These are phyloP conservation scores for Ophiostoma tasmaniense DNA, from an alignment of 2,329 filamentous ascomycete species.

Conservation along the genomic window DNA sequence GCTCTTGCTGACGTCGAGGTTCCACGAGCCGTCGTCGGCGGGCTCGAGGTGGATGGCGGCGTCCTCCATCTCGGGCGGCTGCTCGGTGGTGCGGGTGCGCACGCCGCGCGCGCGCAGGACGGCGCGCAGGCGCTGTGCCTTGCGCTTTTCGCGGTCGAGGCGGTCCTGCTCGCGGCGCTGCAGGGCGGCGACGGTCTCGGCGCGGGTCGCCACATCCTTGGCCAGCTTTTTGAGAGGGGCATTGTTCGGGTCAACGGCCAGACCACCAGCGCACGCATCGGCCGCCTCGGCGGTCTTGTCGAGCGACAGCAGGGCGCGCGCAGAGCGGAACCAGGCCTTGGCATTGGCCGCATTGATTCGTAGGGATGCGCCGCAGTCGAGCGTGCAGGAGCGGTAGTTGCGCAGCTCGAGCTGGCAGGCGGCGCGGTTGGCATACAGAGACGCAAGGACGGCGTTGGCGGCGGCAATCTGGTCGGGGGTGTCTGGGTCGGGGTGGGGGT, in stretches of 20 bases:
- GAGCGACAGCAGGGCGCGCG: conserved; percentile 67
- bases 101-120: conserved; percentile 66
- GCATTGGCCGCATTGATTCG: conserved; percentile 70
- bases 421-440: conserved; percentile 77
- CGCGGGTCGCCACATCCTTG: conserved; percentile 45
- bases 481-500: conserved; percentile 33
- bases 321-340: conserved; percentile 86
- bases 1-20: conserved; percentile 65
- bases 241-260: conserved; percentile 65
- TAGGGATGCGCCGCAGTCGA: conserved; percentile 74
- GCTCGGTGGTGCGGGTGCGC: conserved; percentile 53
- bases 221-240: conserved; percentile 54
- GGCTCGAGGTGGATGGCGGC: conserved; percentile 61
- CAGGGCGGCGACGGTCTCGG: conserved; percentile 46
- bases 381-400: conserved; percentile 80
- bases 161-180: conserved; percentile 48
- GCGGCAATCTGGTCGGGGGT: conserved; percentile 49
- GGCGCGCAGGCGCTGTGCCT: conserved; percentile 53
- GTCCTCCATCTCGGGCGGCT: conserved; percentile 83
- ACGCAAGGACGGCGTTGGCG: conserved; percentile 60
- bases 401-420: conserved; percentile 80
- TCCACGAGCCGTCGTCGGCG: conserved; percentile 26
- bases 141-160: conserved; percentile 44
- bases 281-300: conserved; percentile 72
- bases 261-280: conserved; percentile 66